Evolutionary conservation across 148 eudicot genomes (phyloP), one percentile per base, ranked within the genome.

Genomic region (Rhododendron ovatum): DNA sequence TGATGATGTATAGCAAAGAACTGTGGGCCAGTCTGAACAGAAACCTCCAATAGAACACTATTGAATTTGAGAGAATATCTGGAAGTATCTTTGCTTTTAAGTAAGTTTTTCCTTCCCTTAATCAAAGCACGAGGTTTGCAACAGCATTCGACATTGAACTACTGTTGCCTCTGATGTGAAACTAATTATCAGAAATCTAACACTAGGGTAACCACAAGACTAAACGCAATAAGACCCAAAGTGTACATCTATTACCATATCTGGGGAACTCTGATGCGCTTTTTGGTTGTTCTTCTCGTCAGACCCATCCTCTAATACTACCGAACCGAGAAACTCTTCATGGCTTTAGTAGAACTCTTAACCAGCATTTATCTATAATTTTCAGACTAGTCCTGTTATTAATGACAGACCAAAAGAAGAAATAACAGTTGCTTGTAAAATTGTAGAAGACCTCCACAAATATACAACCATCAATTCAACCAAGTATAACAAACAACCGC

Each of bases 251-350:
- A 53, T 69, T 92, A 97, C 99, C 98, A 93, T 95, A 73, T 94
- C 98, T n/a, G 95, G 95, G 24, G 85, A 74, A 45, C 43, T 59
- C 17, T 83, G 88, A 26, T 85, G 86, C 83, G 92, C 89, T 90
- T 87, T 93, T 83, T 88, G 91, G 83, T 86, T 91, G 86, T 67
- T 88, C 79, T 89, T 92, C 53, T 90, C 92, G 37, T 80, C 87
- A 67, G 89, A 43, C 75, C 84, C 94, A 83, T 93, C 93, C 77
- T 93, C 98, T 71, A 84, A 88, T n/a, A 88, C 90, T 74, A 93
- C 82, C 28, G 91, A 88, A 83, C 82, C 22, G 22, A 59, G 90
- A 69, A 91, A 83, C 83, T 89, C 18, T 78, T 24, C 82, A 24
- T 26, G 39, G 10, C 50, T 79, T 50, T 50, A 80, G 24, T 26